A percentile compares a stretch with the other conserved stretches of the same genome.
Conservation (phyloP, 306 rosid genomes). For the Arachis stenosperma region DNA sequence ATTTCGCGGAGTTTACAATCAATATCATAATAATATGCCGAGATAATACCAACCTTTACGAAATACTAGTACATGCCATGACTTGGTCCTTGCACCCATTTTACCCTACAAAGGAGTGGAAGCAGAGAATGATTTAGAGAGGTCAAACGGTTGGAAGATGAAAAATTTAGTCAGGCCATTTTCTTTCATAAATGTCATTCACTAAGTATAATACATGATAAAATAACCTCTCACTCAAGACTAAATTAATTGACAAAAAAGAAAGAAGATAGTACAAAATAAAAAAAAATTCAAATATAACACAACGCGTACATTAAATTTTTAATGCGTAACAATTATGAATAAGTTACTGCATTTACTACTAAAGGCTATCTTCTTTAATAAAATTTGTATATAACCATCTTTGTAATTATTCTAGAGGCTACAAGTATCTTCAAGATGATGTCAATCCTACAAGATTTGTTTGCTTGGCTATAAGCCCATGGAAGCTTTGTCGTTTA, state of each 20-base stretch:
- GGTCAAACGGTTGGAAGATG: constrained; percentile 16
- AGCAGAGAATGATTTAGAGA: constrained; percentile 26
- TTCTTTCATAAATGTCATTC: constrained; percentile 2
- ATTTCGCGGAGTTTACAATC: not conserved
- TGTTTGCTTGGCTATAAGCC: not conserved
- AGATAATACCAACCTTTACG: constrained; percentile 68
- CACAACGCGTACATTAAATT: constrained; percentile 7
- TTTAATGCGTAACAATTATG: constrained; percentile 1
- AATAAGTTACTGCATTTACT: constrained; percentile 7
- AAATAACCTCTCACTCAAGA: not conserved
- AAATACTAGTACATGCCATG: constrained; percentile 85
- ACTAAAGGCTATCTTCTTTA: constrained; percentile 7
- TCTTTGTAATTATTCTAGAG: not conserved
- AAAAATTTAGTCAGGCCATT: not conserved
- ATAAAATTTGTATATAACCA: constrained; percentile 19
- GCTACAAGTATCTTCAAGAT: not conserved
- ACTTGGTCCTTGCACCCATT: constrained; percentile 67
- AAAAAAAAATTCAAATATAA: constrained; percentile 9
- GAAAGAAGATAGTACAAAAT: constrained; percentile 9
- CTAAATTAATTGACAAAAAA: not conserved
- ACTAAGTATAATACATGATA: constrained; percentile 13
- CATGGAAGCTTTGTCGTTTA: not conserved
- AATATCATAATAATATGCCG: constrained; percentile 27
- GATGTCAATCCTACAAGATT: constrained; percentile 13
- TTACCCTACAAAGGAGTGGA: constrained; percentile 57